phyloP scores from a whole-genome alignment of 78 protist genomes.

The Creolimax fragrantissima region DNA sequence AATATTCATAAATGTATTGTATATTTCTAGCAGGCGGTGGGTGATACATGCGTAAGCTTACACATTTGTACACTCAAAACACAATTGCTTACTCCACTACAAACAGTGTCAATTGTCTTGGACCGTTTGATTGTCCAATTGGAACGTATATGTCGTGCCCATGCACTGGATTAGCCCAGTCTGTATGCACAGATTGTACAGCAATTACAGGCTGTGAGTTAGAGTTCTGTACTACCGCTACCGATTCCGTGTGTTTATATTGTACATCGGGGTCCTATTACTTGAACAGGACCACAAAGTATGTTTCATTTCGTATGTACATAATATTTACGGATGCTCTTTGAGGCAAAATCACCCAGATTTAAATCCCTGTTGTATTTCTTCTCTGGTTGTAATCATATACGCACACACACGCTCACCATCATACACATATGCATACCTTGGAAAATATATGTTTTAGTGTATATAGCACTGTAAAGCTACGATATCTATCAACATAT shows the following conservation, averaged over 20 bases:
- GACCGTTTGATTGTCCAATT: not conserved
- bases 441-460: not conserved
- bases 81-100: too few relatives aligned
- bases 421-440: not conserved
- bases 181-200: not conserved
- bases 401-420: not conserved
- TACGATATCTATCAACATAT: too few relatives aligned
- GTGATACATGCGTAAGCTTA: too few relatives aligned
- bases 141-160: not conserved
- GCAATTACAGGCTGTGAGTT: not conserved
- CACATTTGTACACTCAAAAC: too few relatives aligned
- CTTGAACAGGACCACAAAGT: not conserved
- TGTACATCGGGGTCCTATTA: not conserved
- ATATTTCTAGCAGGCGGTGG: too few relatives aligned
- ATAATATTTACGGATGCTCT: too few relatives aligned
- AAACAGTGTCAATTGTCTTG: not conserved
- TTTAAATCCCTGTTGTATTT: not conserved
- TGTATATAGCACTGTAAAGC: too few relatives aligned
- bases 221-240: not conserved
- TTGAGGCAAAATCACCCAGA: not conserved
- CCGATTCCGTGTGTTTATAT: not conserved
- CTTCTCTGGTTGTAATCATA: not conserved
- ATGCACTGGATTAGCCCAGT: not conserved
- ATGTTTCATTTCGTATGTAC: too few relatives aligned
- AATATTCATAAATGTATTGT: too few relatives aligned